Conservation (phyloP, 106 monocot genomes). For the Amphibolis antarctica region DNA sequence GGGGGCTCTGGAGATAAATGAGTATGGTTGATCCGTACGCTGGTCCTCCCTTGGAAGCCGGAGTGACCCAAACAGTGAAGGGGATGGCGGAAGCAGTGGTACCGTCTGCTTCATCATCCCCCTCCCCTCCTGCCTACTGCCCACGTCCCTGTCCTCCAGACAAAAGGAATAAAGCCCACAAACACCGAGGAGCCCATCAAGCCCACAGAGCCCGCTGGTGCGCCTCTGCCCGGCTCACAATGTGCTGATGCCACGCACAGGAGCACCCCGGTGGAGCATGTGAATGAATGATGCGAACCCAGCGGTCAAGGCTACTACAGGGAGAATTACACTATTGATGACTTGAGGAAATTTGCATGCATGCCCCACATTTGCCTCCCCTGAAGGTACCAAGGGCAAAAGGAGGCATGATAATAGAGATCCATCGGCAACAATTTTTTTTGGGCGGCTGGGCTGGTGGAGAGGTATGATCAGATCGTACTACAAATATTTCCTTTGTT, state of each 20-base stretch:
- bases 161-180: conserved; percentile 11
- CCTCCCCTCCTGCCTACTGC: neutral
- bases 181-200: conserved; percentile 5
- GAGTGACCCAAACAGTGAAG: neutral
- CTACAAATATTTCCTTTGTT: neutral
- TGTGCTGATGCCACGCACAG: neutral
- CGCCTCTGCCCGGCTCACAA: neutral
- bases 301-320: neutral
- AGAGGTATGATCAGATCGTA: conserved; percentile 2
- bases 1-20: conserved; percentile 13
- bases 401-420: too few relatives aligned
- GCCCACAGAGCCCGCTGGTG: conserved; percentile 3
- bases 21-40: conserved; percentile 9
- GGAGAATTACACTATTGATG: too few relatives aligned
- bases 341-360: too few relatives aligned
- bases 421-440: neutral
- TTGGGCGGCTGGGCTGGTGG: too few relatives aligned
- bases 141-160: neutral
- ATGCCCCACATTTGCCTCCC: too few relatives aligned
- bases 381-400: neutral
- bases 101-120: conserved; percentile 8
- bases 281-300: neutral
- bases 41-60: conserved; percentile 5
- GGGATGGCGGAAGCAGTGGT: neutral
- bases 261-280: neutral